Conservation (phyloP, 2,329 filamentous ascomycete genomes). For the Fusarium sp. region DNA sequence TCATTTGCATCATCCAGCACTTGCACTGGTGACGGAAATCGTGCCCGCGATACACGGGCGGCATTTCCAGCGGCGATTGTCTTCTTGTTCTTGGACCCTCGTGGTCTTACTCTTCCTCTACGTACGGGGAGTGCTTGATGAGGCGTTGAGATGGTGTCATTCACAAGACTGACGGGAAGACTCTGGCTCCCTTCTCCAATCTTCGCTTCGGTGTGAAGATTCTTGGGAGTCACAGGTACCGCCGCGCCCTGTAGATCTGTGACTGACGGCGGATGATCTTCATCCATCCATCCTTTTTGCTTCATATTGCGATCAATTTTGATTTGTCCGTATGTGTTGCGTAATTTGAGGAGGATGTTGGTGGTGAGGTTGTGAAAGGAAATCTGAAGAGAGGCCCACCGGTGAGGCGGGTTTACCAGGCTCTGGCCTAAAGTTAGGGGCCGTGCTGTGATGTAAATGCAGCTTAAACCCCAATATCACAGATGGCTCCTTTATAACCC, state of each 20-base stretch:
- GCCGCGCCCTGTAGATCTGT: rapidly evolving
- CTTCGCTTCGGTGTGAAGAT: neutral
- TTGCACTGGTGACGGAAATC: neutral
- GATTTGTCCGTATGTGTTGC: neutral
- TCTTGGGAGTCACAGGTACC: neutral
- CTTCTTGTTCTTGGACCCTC: neutral
- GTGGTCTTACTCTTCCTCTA: neutral
- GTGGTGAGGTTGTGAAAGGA: neutral
- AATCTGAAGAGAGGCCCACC: neutral
- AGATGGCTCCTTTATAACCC: rapidly evolving
- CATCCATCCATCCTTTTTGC: neutral
- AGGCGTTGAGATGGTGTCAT: rapidly evolving
- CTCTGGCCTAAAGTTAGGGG: neutral
- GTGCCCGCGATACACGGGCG: neutral
- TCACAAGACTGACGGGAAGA: neutral
- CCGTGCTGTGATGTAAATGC: neutral
- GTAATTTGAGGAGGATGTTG: rapidly evolving
- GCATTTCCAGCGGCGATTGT: neutral
- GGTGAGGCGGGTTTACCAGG: neutral
- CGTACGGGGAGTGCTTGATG: no score
- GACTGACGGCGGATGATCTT: neutral
- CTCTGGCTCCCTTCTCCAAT: neutral
- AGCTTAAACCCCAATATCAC: neutral
- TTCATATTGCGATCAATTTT: no score
- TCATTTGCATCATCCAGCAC: neutral